Base-by-base conservation (phyloP, 306 rosid genomes). In the Castanea sativa region DNA sequence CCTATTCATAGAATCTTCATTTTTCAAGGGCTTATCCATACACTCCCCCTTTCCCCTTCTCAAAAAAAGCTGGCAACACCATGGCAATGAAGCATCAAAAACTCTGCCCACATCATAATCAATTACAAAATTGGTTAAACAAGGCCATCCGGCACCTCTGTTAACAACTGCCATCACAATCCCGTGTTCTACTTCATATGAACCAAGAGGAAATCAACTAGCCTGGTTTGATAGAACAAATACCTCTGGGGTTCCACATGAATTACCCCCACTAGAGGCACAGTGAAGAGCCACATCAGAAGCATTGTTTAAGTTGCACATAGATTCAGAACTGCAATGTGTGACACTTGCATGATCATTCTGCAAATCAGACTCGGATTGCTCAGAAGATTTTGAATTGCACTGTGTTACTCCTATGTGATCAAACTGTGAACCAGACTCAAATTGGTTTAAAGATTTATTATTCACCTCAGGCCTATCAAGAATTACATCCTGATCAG, bases 161-260 rank as follows among this genome's bases (percentile, higher is more conserved):
- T 83, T 68, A 80, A 55, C 49, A 29, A 45, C 83, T 32, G 68
- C 68, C 77, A 33, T 55, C 77, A 65, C 59, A 59, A 73, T 60
- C 78, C 85, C 73, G 71, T 78, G 64, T 83, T 35, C 58, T 20
- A 74, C 75, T 35, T 81, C 80, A 81, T 25, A 75, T 43, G 68
- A 57, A 81, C 53, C 77, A 73, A 71, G 75, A 38, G 84, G 55
- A 65, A 38, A 49, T 83, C 78, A 83, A 82, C 90, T 84, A 77
- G 86, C 91, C 88, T 78, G 83, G 80, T 88, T 88, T 70, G 91
- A 86, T 63, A 82, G 72, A 84, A 83, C 82, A 41, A 81, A 76
- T 76, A 77, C 90, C 80, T 81, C 90, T 23, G 89, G 43, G 74
- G 80, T 78, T 64, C 88, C 77, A 56, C 87, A 58, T 14, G 90